Evolutionary conservation across 768 basidiomycete genomes (phyloP).

Genomic region (Tricholoma terreum): DNA sequence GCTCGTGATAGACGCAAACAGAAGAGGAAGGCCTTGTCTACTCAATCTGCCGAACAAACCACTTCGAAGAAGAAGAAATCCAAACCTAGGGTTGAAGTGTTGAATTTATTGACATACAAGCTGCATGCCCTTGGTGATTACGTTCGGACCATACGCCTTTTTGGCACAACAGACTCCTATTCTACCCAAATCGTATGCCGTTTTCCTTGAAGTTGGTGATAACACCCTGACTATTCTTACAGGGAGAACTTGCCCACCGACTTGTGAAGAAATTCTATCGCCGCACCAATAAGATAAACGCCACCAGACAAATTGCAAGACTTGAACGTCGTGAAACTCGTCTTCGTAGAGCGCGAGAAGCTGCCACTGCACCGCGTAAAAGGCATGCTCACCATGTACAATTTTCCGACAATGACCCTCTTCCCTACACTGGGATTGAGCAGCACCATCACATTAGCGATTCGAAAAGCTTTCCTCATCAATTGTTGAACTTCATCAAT

Average conservation of each 20-base stretch:
- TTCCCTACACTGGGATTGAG: too few relatives aligned
- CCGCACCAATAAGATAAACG: conserved; percentile 5
- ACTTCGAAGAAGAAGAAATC: neutral
- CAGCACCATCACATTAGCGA: too few relatives aligned
- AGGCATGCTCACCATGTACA: neutral
- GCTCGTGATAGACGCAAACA: neutral
- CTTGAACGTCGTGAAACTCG: conserved; percentile 9
- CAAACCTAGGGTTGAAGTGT: neutral
- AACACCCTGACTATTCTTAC: too few relatives aligned
- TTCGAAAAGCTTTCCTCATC: too few relatives aligned
- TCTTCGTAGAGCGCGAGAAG: neutral
- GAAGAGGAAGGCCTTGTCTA: neutral
- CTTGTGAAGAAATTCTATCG: conserved; percentile 6
- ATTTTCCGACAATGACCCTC: neutral
- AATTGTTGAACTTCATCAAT: neutral
- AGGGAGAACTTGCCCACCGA: conserved; percentile 18
- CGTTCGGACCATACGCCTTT: conserved; percentile 2
- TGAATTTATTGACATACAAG: conserved; percentile 11
- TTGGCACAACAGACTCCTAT: conserved; percentile 7
- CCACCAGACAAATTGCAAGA: conserved; percentile 7
- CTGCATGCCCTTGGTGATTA: conserved; percentile 13
- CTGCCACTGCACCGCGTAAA: neutral
- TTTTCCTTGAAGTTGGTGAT: too few relatives aligned
- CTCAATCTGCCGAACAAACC: neutral
- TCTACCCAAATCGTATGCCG: conserved; percentile 4